Evolutionary conservation across 1,139 yeast genomes (phyloP).

Genomic region (Hyphopichia pseudoburtonii): DNA sequence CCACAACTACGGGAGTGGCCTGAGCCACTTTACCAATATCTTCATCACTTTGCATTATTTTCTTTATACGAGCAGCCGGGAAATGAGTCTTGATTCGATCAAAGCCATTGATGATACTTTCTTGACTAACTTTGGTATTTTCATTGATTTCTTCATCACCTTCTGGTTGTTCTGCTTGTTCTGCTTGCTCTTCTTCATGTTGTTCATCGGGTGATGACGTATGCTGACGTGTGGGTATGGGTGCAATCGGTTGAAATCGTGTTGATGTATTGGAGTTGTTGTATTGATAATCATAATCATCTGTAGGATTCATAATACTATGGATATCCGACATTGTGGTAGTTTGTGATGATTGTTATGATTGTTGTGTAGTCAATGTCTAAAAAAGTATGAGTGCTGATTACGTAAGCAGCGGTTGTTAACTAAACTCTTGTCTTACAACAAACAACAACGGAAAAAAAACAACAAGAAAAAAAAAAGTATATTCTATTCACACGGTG

Average conservation of each 20-base stretch:
- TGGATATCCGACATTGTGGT: conserved; percentile 12
- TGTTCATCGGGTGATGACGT: too few species aligned
- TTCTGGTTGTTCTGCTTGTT: too few species aligned
- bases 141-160: conserved; percentile 6
- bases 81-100: conserved; percentile 83
- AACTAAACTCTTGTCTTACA: too few species aligned
- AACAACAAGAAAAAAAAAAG: not conserved
- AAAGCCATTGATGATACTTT: conserved; percentile 32
- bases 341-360: not conserved
- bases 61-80: conserved; percentile 95
- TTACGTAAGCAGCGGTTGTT: not conserved
- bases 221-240: not conserved
- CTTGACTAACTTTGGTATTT: conserved; percentile 21
- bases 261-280: not conserved
- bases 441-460: too few species aligned
- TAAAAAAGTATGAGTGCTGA: too few species aligned
- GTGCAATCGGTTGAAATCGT: not conserved
- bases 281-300: conserved; percentile 2
- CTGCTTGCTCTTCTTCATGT: too few species aligned
- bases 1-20: conserved; percentile 96
- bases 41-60: conserved; percentile 96
- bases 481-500: not conserved
- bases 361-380: not conserved
- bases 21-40: conserved; percentile 98
- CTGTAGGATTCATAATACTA: conserved; percentile 11